These are phyloP conservation scores for Trametes maxima DNA, from an alignment of 768 basidiomycete genomes.

Conservation along the genomic window DNA sequence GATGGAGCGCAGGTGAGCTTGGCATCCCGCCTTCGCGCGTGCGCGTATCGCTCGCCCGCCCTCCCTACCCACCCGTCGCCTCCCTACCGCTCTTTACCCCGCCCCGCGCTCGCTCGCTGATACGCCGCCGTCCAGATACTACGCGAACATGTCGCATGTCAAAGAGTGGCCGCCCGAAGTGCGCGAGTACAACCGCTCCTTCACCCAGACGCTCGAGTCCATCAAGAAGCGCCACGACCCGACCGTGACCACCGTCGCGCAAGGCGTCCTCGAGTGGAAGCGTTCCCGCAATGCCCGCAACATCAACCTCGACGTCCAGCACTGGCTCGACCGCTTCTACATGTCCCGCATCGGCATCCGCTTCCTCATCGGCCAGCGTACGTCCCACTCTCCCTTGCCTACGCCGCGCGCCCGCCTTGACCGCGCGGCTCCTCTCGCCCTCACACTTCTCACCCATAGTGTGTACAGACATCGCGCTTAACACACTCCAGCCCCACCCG, in stretches of 20 bases:
- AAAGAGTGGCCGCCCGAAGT: constrained; percentile 90
- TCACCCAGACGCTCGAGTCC: constrained; percentile 82
- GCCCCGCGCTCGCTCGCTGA: background rate
- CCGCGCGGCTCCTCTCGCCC: background rate
- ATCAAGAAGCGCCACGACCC: constrained; percentile 97
- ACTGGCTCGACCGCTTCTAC: constrained; percentile 97
- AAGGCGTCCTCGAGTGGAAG: constrained; percentile 98
- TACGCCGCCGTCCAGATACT: constrained; percentile 62
- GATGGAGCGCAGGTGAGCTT: constrained; percentile 74
- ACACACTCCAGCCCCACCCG: constrained; percentile 84
- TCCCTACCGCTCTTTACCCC: background rate
- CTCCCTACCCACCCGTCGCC: background rate
- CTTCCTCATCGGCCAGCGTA: constrained; percentile 95
- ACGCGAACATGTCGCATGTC: constrained; percentile 70
- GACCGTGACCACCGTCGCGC: constrained; percentile 95
- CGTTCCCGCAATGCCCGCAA: constrained; percentile 63
- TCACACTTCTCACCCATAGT: constrained; percentile 3
- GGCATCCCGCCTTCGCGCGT: constrained; percentile 12
- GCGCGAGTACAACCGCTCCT: constrained; percentile 87
- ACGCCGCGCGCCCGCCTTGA: background rate
- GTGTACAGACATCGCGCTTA: constrained; percentile 85
- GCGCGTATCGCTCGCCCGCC: constrained; percentile 1
- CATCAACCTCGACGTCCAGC: constrained; percentile 87
- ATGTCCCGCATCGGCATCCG: constrained; percentile 95
- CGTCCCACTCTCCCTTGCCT: background rate